Percentiles rank a stretch among this genome's conserved stretches.
These are phyloP conservation scores for Chloranthus sessilifolius DNA, from an alignment of 164 flowering plant genomes.

Conservation along the genomic window DNA sequence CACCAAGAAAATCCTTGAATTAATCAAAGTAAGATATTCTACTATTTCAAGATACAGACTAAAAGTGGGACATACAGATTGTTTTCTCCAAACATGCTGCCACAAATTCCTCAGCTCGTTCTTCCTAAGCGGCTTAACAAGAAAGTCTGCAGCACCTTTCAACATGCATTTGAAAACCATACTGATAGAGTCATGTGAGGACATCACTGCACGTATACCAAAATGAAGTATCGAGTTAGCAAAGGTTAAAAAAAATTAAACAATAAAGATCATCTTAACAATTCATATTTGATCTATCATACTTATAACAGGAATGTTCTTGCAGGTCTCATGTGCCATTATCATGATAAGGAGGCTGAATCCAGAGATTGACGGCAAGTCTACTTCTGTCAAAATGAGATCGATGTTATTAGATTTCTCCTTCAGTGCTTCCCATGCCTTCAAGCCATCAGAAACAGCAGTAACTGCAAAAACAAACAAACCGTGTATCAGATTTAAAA, in stretches of 20 bases:
- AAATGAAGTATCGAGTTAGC: neutral
- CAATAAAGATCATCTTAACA: neutral
- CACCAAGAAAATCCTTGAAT: neutral
- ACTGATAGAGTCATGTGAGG: slow-evolving; percentile 69
- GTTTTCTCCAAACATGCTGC: slow-evolving; percentile 99
- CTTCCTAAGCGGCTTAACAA: slow-evolving; percentile 85
- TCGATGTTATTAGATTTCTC: slow-evolving; percentile 62
- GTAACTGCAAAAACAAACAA: slow-evolving; percentile 50
- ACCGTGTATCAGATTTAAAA: neutral
- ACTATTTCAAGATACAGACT: neutral
- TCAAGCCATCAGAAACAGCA: slow-evolving; percentile 80
- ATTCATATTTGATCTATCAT: slow-evolving; percentile 15
- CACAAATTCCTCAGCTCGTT: slow-evolving; percentile 90
- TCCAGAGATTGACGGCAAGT: slow-evolving; percentile 84
- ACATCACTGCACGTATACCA: slow-evolving; percentile 77
- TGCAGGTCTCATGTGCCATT: slow-evolving; percentile 81
- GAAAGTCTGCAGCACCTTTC: slow-evolving; percentile 95
- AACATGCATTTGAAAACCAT: slow-evolving; percentile 84
- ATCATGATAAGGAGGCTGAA: slow-evolving; percentile 72
- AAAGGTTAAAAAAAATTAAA: neutral
- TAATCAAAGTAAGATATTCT: neutral
- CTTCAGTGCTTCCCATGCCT: slow-evolving; percentile 87
- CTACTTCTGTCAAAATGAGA: slow-evolving; percentile 83
- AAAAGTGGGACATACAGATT: slow-evolving; percentile 45
- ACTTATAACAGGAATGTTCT: slow-evolving; percentile 95